Conservation (phyloP, 2,329 filamentous ascomycete species). For the Verruconis gallopava region DNA sequence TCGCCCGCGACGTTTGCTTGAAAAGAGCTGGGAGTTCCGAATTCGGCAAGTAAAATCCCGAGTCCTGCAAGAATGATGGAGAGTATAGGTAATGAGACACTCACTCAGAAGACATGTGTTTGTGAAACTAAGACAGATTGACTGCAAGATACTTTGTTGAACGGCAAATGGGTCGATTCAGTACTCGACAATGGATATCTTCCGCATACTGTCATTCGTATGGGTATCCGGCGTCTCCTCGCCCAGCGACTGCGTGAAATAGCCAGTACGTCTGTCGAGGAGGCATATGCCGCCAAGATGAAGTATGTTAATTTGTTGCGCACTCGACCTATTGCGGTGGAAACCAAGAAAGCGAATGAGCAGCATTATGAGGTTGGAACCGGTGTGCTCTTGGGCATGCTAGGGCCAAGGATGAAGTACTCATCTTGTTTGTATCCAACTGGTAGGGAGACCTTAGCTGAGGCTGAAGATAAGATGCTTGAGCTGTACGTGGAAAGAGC, state of each 20-base stretch:
- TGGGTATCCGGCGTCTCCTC: conserved; percentile 54
- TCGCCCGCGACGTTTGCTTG: too few relatives aligned
- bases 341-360: conserved; percentile 47
- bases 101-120: too few relatives aligned
- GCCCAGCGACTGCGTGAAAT: conserved; percentile 46
- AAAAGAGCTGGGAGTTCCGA: too few relatives aligned
- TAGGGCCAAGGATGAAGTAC: conserved; percentile 62
- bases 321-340: conserved; percentile 52
- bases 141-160: conserved; percentile 5
- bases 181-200: conserved; percentile 54
- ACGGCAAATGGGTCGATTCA: conserved; percentile 32
- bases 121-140: too few relatives aligned
- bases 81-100: too few relatives aligned
- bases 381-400: conserved; percentile 44
- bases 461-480: conserved; percentile 57
- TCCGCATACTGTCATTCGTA: conserved; percentile 47
- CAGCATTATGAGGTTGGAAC: conserved; percentile 65
- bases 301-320: conserved; percentile 47
- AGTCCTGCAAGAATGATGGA: too few relatives aligned
- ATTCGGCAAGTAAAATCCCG: too few relatives aligned
- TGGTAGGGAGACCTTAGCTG: conserved; percentile 45
- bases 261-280: conserved; percentile 37
- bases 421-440: conserved; percentile 53
- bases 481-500: conserved; percentile 49
- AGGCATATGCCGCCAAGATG: conserved; percentile 48